Conservation (phyloP, 768 basidiomycete genomes). For the Mycena haematopus region DNA sequence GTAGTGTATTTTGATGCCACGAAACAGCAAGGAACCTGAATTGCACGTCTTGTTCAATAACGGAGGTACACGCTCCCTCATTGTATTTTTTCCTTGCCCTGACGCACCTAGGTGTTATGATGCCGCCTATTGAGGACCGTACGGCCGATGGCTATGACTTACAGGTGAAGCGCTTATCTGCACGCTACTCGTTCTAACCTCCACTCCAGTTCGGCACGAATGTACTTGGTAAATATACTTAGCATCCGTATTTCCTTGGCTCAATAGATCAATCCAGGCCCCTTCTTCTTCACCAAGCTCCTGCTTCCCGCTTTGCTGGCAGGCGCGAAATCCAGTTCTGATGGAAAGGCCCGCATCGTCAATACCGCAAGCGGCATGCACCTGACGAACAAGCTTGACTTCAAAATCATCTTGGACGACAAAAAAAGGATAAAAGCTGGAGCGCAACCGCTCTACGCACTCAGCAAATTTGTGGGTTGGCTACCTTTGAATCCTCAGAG, state of each 20-base stretch:
- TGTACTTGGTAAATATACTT: slow-evolving; percentile 23
- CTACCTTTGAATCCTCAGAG: background rate
- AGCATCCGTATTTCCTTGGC: background rate
- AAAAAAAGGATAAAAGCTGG: slow-evolving; percentile 31
- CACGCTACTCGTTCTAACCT: background rate
- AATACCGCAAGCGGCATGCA: slow-evolving; percentile 34
- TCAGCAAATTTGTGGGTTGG: slow-evolving; percentile 34
- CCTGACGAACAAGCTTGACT: slow-evolving; percentile 32
- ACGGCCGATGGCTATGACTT: slow-evolving; percentile 34
- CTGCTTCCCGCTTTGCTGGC: slow-evolving; percentile 37
- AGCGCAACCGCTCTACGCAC: slow-evolving; percentile 22
- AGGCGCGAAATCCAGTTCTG: slow-evolving; percentile 28
- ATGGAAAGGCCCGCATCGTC: slow-evolving; percentile 41
- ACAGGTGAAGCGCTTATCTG: slow-evolving; percentile 6
- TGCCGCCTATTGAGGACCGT: slow-evolving; percentile 35
- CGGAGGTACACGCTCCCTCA: slow-evolving; percentile 30
- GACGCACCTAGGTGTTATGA: slow-evolving; percentile 37
- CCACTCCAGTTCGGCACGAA: slow-evolving; percentile 33
- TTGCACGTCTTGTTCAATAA: slow-evolving; percentile 41
- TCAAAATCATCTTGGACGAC: slow-evolving; percentile 35
- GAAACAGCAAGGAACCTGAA: slow-evolving; percentile 34
- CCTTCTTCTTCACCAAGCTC: slow-evolving; percentile 37
- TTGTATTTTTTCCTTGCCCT: background rate
- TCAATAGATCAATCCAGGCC: slow-evolving; percentile 23
- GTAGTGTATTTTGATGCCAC: background rate